phyloP scores from a whole-genome alignment of 345 rosid species.

The Brassica cretica region DNA sequence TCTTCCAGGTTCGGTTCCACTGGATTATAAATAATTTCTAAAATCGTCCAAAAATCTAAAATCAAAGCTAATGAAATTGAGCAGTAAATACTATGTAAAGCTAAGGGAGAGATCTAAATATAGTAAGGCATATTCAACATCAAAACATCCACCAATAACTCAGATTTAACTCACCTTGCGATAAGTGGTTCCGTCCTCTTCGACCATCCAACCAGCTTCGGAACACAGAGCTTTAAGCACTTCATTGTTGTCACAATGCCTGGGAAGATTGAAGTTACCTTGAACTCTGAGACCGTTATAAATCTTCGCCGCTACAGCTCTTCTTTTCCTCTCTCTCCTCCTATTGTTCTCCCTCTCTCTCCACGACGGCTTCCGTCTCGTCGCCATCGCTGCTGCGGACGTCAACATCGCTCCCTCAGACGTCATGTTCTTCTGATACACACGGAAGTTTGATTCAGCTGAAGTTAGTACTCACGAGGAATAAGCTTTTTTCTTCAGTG shows the following conservation, averaged over 20 bases:
- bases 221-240: slow-evolving; percentile 87
- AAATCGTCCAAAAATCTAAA: too few species aligned
- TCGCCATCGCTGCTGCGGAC: slow-evolving; percentile 42
- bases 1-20: too few species aligned
- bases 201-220: slow-evolving; percentile 99
- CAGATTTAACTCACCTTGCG: slow-evolving; percentile 60
- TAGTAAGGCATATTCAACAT: too few species aligned
- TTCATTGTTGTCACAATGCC: slow-evolving; percentile 95
- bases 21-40: too few species aligned
- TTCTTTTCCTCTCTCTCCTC: slow-evolving; percentile 87
- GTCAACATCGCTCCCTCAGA: slow-evolving; percentile 94
- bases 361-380: slow-evolving; percentile 94
- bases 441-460: slow-evolving; percentile 6
- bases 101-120: too few species aligned
- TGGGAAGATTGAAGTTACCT: slow-evolving; percentile 88
- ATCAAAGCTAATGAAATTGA: too few species aligned
- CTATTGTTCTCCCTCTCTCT: slow-evolving; percentile 94
- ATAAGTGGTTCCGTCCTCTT: slow-evolving; percentile 93
- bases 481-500: slow-evolving; percentile 45
- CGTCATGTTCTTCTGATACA: slow-evolving; percentile 52
- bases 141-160: too few species aligned
- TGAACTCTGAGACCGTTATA: slow-evolving; percentile 84
- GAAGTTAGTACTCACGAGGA: slow-evolving; percentile 52
- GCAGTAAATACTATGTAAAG: too few species aligned
- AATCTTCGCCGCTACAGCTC: slow-evolving; percentile 90